These are phyloP conservation scores for Carnegiea gigantea DNA, from an alignment of 179 eudicot species.

Conservation along the genomic window DNA sequence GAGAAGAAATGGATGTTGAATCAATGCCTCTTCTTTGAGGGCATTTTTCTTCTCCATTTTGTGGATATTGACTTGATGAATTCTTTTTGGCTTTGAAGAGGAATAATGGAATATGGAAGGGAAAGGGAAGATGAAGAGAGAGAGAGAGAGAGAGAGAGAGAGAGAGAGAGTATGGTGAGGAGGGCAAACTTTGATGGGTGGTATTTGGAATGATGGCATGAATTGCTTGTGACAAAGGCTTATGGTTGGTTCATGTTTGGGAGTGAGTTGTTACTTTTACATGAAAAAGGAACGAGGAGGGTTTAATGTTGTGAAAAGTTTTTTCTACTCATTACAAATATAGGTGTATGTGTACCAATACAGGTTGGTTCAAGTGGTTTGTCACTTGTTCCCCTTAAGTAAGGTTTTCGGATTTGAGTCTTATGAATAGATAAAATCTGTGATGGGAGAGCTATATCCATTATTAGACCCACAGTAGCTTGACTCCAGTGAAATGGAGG, in stretches of 20 bases:
- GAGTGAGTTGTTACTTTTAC: constrained; percentile 20
- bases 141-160: constrained; percentile 2
- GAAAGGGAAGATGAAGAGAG: constrained; percentile 15
- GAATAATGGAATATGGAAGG: neutral
- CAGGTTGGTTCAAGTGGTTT: no score
- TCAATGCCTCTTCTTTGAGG: constrained; percentile 35
- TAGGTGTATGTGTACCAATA: neutral
- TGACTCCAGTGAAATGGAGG: no score
- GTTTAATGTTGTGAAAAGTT: constrained; percentile 20
- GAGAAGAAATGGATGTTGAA: constrained; percentile 59
- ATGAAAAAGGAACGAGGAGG: constrained; percentile 5
- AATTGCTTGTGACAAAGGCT: constrained; percentile 23
- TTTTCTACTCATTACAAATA: neutral
- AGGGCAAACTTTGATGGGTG: constrained; percentile 12
- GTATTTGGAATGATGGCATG: constrained; percentile 28
- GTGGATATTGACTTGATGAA: neutral
- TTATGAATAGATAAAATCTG: no score
- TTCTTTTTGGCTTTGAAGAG: neutral
- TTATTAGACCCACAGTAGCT: no score
- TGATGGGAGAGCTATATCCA: no score
- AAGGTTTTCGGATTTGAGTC: no score
- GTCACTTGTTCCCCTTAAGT: no score
- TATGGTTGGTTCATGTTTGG: constrained; percentile 34
- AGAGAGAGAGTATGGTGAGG: constrained; percentile 21
- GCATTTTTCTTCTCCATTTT: constrained; percentile 52